phyloP scores from a whole-genome alignment of 768 basidiomycete genomes.

The Chiua virens region DNA sequence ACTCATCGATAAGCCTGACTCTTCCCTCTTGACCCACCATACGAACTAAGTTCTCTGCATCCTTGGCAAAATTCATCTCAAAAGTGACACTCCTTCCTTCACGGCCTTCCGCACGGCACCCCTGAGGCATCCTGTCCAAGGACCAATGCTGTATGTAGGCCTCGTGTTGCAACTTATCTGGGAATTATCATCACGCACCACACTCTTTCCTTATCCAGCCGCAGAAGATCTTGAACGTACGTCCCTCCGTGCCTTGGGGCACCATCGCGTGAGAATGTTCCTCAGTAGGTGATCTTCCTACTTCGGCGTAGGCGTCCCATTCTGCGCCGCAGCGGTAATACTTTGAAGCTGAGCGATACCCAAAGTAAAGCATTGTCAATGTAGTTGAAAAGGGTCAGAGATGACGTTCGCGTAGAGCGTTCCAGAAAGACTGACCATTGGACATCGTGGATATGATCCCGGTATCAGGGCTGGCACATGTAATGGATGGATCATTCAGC shows the following conservation, averaged over 20 bases:
- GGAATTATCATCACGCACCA: slow-evolving; percentile 87
- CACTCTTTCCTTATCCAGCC: slow-evolving; percentile 60
- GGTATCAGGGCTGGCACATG: slow-evolving; percentile 93
- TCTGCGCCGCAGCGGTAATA: slow-evolving; percentile 81
- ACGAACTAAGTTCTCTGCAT: slow-evolving; percentile 60
- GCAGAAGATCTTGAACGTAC: slow-evolving; percentile 88
- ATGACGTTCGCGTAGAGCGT: not conserved
- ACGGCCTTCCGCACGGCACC: slow-evolving; percentile 79
- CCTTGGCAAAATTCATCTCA: slow-evolving; percentile 51
- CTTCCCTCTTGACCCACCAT: slow-evolving; percentile 66
- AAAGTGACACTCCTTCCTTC: slow-evolving; percentile 45
- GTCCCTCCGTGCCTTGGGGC: slow-evolving; percentile 63
- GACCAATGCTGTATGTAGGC: slow-evolving; percentile 52
- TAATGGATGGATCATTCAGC: slow-evolving; percentile 61
- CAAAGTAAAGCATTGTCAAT: slow-evolving; percentile 88
- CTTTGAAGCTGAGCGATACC: slow-evolving; percentile 74
- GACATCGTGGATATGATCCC: slow-evolving; percentile 69
- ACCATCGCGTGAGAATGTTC: slow-evolving; percentile 83
- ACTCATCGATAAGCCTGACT: slow-evolving; percentile 82
- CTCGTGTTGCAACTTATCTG: slow-evolving; percentile 54
- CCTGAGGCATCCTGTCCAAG: slow-evolving; percentile 96
- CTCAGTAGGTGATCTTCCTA: slow-evolving; percentile 57
- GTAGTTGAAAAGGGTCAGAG: slow-evolving; percentile 49
- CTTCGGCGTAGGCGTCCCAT: slow-evolving; percentile 52
- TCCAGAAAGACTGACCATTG: slow-evolving; percentile 39